Base-by-base conservation (phyloP, 352 stramenopile species). In the Phytophthora agathidicida region DNA sequence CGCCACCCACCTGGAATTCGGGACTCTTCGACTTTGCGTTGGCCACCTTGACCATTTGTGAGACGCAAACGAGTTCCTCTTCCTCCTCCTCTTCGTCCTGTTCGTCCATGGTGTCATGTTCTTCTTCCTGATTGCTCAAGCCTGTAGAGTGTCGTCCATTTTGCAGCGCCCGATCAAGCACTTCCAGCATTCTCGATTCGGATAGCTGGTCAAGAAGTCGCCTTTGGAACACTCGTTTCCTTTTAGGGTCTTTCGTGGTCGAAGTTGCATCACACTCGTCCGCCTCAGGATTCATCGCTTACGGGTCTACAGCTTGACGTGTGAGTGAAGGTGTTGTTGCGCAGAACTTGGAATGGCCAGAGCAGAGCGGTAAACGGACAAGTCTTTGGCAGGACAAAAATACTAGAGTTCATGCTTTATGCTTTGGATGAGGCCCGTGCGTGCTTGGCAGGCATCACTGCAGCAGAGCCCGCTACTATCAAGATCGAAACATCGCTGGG, bases 21-120 rank as follows among this genome's bases (percentile, higher is more conserved):
- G 37, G 45, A 17, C 36, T 66, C 13, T 48, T 52, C 6, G 35
- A 27, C 14, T 56, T 35, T 31, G 31, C 7, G 11, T 75, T 65
- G n/a, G 75, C 54, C 20, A 77, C 10, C 17, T 57, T 52, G 48
- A 93, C 69, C 83, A 91, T 91, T 13, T 56, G 89, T 11, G 79
- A 91, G 14, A 89, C 79, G 35, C 81, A 89, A 31, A 90, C 79
- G 11, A 93, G 75, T 46, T 93, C 83, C 23, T 90, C 72, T 45
- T 89, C 72, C 14, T 86, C 71, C 19, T 75, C 10, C 70, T 66
- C 44, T 69, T 75, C 49, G 66, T 79, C 9, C 51, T 80, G 36
- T 57, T 56, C 36, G 37, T 50, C 20, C 17, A 11, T 43, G 24
- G 4, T 28, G 3, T 60, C 52, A 50, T 71, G 58, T 31, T 70